Percentiles rank a stretch among this genome's conserved stretches.
Evolutionary conservation across 163 green algal genomes (phyloP).

Genomic region (Scenedesmus sp.): DNA sequence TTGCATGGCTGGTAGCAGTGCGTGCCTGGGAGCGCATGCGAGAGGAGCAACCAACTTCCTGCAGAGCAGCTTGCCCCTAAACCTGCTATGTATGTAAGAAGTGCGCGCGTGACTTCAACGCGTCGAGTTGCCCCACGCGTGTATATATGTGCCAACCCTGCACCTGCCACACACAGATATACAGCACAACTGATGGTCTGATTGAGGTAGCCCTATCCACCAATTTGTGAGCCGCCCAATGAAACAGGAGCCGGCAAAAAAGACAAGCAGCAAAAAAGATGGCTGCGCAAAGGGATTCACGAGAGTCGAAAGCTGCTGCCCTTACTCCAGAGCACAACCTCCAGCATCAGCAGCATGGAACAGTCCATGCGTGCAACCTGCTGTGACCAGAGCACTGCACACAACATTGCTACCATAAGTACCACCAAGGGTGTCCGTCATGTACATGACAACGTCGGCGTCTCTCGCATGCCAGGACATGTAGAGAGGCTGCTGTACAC

Average conservation of each 20-base stretch:
- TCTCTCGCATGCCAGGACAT: neutral
- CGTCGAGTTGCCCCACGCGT: neutral
- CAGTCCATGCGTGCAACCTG: neutral
- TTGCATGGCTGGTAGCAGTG: neutral
- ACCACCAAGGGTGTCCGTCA: no score
- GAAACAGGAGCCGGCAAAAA: neutral
- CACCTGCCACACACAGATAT: neutral
- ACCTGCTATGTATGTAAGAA: neutral
- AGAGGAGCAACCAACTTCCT: neutral
- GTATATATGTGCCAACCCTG: neutral
- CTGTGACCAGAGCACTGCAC: neutral
- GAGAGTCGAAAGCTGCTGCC: neutral
- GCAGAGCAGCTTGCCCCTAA: neutral
- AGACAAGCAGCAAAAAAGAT: neutral
- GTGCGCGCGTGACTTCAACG: neutral
- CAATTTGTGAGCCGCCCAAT: neutral
- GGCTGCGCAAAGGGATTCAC: neutral
- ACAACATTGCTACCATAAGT: neutral
- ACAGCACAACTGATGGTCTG: neutral
- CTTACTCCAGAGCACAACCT: neutral
- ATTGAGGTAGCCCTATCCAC: neutral
- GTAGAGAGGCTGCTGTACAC: neutral
- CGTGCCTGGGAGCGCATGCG: neutral
- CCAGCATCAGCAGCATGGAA: neutral
- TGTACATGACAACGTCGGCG: neutral